These are phyloP conservation scores for Euphrasia arctica DNA, from an alignment of 305 asterid species.

Conservation along the genomic window DNA sequence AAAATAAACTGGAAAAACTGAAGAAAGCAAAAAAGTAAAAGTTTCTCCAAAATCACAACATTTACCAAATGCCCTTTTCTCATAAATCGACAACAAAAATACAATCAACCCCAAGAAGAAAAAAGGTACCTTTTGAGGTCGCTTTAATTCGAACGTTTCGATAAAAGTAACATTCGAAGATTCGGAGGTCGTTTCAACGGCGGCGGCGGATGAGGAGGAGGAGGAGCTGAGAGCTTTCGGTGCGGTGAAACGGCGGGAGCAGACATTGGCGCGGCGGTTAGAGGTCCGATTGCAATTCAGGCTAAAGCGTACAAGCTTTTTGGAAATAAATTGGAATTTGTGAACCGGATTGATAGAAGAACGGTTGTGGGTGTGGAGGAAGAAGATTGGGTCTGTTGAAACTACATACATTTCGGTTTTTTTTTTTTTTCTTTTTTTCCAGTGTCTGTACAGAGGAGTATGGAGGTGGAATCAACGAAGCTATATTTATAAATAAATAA, in stretches of 20 bases:
- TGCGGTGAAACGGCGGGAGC: conserved; percentile 37
- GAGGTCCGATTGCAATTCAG: conserved; percentile 33
- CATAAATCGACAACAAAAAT: too few relatives aligned
- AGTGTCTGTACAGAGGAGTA: conserved; percentile 14
- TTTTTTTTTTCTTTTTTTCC: background rate
- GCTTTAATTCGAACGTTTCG: conserved; percentile 41
- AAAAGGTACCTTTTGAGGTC: conserved; percentile 44
- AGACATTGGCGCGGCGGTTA: conserved; percentile 27
- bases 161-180: conserved; percentile 32
- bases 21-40: too few relatives aligned
- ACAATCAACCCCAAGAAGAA: background rate
- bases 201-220: conserved; percentile 36
- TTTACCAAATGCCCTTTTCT: too few relatives aligned
- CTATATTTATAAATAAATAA: background rate
- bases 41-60: too few relatives aligned
- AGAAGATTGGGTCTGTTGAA: conserved; percentile 32
- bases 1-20: too few relatives aligned
- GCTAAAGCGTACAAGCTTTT: conserved; percentile 26
- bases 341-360: conserved; percentile 24
- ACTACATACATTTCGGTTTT: conserved; percentile 33
- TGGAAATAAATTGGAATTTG: conserved; percentile 25
- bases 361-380: conserved; percentile 27
- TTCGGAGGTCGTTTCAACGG: conserved; percentile 35
- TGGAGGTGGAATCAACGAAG: background rate
- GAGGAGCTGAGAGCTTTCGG: conserved; percentile 38